Evolutionary conservation across 352 stramenopile species (phyloP).

Genomic region (Peronosclerospora sorghi): DNA sequence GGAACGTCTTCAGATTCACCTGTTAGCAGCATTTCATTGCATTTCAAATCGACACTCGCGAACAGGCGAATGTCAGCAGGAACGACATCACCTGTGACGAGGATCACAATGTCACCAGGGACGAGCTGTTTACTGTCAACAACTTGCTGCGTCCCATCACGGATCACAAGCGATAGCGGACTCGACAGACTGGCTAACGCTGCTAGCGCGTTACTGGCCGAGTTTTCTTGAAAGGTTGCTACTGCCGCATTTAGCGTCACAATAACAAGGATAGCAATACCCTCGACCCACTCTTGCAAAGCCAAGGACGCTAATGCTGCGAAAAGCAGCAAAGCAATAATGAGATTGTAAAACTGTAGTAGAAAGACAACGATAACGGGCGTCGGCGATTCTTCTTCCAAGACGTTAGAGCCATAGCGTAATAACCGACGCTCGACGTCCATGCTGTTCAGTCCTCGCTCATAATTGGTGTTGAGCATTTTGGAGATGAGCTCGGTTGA

Average conservation of each 20-base stretch:
- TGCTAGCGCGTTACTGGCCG: conserved; percentile 46
- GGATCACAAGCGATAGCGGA: conserved; percentile 51
- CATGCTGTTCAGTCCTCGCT: conserved; percentile 29
- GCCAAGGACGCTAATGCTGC: conserved; percentile 41
- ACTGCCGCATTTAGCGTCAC: conserved; percentile 49
- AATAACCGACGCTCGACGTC: conserved; percentile 33
- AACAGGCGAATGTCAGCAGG: conserved; percentile 86
- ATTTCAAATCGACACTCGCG: conserved; percentile 73
- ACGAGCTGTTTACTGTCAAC: conserved; percentile 62
- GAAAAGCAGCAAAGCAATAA: conserved; percentile 55
- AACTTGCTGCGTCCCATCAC: conserved; percentile 45
- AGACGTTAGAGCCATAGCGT: conserved; percentile 38
- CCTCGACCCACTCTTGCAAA: conserved; percentile 55
- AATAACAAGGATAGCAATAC: conserved; percentile 59
- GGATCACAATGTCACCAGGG: conserved; percentile 78
- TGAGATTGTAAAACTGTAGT: conserved; percentile 76
- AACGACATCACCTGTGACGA: conserved; percentile 89
- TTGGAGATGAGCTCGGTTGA: conserved; percentile 34
- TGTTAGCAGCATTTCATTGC: conserved; percentile 92
- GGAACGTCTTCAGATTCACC: conserved; percentile 83
- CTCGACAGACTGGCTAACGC: conserved; percentile 51
- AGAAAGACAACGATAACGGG: conserved; percentile 56
- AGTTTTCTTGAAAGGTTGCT: conserved; percentile 55
- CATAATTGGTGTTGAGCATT: conserved; percentile 40
- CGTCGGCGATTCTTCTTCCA: conserved; percentile 52